Conservation (phyloP, 1,284 basidiomycete species). For the Dichomitus squalens region DNA sequence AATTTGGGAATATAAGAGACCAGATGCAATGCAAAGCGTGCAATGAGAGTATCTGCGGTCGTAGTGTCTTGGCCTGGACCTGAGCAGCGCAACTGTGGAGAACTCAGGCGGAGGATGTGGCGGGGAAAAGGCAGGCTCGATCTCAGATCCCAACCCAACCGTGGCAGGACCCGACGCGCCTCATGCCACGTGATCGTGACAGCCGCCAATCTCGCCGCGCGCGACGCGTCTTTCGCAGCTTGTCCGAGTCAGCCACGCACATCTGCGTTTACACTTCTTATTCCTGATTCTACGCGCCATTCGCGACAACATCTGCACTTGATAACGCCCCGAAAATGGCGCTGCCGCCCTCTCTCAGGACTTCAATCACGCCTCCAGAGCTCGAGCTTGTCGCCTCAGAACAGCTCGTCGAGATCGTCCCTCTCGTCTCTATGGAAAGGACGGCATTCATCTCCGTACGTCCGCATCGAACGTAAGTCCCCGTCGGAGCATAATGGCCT, state of each 20-base stretch:
- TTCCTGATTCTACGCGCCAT: neutral
- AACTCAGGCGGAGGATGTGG: neutral
- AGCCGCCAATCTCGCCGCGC: neutral
- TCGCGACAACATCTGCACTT: neutral
- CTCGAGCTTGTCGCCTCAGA: constrained; percentile 87
- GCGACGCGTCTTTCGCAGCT: neutral
- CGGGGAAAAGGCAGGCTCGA: neutral
- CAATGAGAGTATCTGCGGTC: neutral
- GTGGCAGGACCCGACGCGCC: constrained; percentile 26
- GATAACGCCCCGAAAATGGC: constrained; percentile 49
- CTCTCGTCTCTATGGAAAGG: constrained; percentile 84
- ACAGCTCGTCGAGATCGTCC: constrained; percentile 80
- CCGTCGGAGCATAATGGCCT: neutral
- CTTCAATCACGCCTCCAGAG: constrained; percentile 75
- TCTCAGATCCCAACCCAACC: constrained; percentile 21
- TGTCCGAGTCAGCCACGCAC: neutral
- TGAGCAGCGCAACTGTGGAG: too few relatives aligned
- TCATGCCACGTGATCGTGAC: constrained; percentile 22
- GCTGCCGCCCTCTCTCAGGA: constrained; percentile 52
- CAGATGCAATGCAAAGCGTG: too few relatives aligned
- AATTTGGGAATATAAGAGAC: too few relatives aligned
- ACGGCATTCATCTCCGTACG: constrained; percentile 86
- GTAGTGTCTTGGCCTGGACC: too few relatives aligned
- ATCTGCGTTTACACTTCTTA: neutral
- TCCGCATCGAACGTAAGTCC: neutral